Evolutionary conservation across 2,329 filamentous ascomycete species (phyloP), one percentile per base, ranked within the genome.

Genomic region (Emmonsiellopsis sp.): DNA sequence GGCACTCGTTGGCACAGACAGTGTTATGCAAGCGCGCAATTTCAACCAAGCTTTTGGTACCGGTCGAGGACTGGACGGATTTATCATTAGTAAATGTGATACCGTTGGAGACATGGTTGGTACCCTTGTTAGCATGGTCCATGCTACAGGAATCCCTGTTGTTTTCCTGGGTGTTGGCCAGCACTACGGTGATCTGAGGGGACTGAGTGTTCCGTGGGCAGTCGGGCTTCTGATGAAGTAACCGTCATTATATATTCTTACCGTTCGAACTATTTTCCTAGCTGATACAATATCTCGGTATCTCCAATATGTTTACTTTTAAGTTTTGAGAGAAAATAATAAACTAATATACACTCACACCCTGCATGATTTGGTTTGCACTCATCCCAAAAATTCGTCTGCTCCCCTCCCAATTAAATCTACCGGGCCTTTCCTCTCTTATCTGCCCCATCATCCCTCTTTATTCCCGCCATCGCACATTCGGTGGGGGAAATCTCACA

Each of bases 31-130:
- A 73, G 93, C 94, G 3, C 82, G 91, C 63, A 96, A 96, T 73
- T 98, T 98, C 76, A 96, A 96, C 67, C 83, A 85, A 38, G 87
- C 89, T 2, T 97, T 98, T 72, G 94, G 93, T 34, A 78, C 82
- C 5, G 84, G 83, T 11, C 79, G 92, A 54, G 81, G 82, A 31
- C 79, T 98, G 38, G 94, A 98, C 71, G 93, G 93, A 5, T 98
- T 98, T 71, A 95, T 98, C 67, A 96, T 98, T 63, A 92, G 86
- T 56, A 98, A 98, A 73, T 97, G 93, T 69, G 93, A 98, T 73
- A 98, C 93, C 0, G 94, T 98, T 38, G 94, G 93, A n/a, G 92
- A 96, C 73, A 97, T 97, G 91, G 90, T 96, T 43, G 90, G 85
- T 2, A 96, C 92, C 2, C 76, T 98, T 58, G 93, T 98, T 58